Base-by-base conservation (phyloP, 2,329 filamentous ascomycete species). In the Fusarium sp. region DNA sequence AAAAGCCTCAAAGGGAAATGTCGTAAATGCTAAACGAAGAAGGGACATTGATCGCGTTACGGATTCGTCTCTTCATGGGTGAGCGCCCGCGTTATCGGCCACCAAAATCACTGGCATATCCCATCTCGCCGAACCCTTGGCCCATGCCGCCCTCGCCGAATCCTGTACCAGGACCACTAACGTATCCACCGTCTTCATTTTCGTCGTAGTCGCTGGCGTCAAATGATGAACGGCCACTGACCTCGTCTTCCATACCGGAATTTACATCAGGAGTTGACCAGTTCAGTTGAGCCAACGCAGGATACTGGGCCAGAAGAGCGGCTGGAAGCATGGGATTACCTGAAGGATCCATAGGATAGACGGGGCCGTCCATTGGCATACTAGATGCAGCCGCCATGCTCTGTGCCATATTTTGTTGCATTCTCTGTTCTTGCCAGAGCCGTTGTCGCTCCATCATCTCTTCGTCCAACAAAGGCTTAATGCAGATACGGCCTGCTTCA, bases 401-500 rank as follows among this genome's bases (percentile, higher is more conserved):
- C 77, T 90, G 87, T 36, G 86, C 85, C 80, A 88, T 87, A 56
- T 86, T 88, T 70, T 90, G 88, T 50, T 85, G 82, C 81, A 91
- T 87, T 57, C 88, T 87, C 74, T 93, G 91, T 77, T 93, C 91
- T 78, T 90, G 86, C 85, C 90, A 91, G 30, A 86, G 83, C 46
- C 91, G 89, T 75, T 97, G 92, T 34, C 93, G 86, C 74, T 97
- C 94, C 36, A 90, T 82, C 57, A 94, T 91, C 82, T 99, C 96
- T 80, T 99, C 96, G 69, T 99, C 96, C 2, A 99, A 86, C 13
- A 99, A 83, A n/a, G 96, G 94, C 73, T 97, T 97, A 80, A 99
- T 99, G 77, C 96, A 99, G 54, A 97, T 92, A 33, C 96, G 89
- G 8, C 96, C 96, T 4, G 96, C 96, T 81, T 99, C 96, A 3